These are phyloP conservation scores for Skeletonema potamos DNA, from an alignment of 108 stramenopile species.

Conservation along the genomic window DNA sequence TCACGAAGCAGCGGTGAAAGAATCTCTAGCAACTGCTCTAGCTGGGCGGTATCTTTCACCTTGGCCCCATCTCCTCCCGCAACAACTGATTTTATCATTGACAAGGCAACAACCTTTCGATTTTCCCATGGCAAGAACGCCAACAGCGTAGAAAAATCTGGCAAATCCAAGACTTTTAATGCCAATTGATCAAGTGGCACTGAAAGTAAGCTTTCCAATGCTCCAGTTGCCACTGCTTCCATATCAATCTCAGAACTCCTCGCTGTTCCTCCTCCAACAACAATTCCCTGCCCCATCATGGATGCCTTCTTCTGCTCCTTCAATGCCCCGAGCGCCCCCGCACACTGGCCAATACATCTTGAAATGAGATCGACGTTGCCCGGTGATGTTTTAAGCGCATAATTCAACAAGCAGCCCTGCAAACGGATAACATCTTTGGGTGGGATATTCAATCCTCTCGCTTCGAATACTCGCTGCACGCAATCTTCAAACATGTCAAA, in stretches of 20 bases:
- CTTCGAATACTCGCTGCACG: constrained; percentile 85
- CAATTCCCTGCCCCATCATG: constrained; percentile 49
- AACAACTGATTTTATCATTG: constrained; percentile 67
- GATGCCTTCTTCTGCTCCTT: constrained; percentile 57
- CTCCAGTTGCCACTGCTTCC: constrained; percentile 77
- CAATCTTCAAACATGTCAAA: constrained; percentile 94
- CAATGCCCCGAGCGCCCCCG: constrained; percentile 50
- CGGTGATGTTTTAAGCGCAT: constrained; percentile 93
- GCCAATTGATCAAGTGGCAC: constrained; percentile 84
- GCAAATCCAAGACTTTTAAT: constrained; percentile 80
- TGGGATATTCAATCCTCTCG: constrained; percentile 74
- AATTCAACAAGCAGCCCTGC: constrained; percentile 87
- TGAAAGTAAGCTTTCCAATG: constrained; percentile 89
- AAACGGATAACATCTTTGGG: constrained; percentile 91
- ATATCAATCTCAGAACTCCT: constrained; percentile 45
- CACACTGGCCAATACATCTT: constrained; percentile 78
- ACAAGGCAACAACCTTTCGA: constrained; percentile 76
- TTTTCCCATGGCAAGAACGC: constrained; percentile 91
- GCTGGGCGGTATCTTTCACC: constrained; percentile 50
- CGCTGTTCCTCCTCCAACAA: constrained; percentile 31
- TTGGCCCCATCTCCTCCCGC: constrained; percentile 50
- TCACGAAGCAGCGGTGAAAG: constrained; percentile 89
- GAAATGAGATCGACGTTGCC: constrained; percentile 85
- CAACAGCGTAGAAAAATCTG: constrained; percentile 79
- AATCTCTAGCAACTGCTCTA: constrained; percentile 86